phyloP scores from a whole-genome alignment of 345 rosid species.

The Clarkia xantiana region DNA sequence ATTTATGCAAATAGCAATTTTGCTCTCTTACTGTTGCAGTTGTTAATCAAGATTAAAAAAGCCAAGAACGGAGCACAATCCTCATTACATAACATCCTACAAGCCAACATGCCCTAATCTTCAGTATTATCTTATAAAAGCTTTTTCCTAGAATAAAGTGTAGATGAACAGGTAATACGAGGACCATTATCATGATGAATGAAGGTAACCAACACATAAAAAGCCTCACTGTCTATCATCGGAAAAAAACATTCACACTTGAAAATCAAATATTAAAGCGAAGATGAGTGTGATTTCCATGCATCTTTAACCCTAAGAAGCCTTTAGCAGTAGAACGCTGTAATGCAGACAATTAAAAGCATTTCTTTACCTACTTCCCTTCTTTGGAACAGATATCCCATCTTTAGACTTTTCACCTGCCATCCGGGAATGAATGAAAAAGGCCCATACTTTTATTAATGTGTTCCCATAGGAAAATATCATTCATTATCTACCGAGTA shows the following conservation, averaged over 20 bases:
- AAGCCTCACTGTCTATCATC: neutral
- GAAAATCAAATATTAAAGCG: slow-evolving; percentile 13
- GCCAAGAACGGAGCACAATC: no score
- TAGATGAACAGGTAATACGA: no score
- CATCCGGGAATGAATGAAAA: slow-evolving; percentile 95
- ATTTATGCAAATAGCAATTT: no score
- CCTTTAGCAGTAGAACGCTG: slow-evolving; percentile 24
- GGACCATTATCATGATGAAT: no score
- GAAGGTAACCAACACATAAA: neutral
- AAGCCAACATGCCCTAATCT: no score
- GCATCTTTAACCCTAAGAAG: slow-evolving; percentile 21
- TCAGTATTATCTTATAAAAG: no score
- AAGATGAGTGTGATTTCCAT: slow-evolving; percentile 11
- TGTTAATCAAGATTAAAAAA: no score
- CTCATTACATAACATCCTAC: no score
- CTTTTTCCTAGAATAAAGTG: no score
- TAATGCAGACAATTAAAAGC: slow-evolving; percentile 53
- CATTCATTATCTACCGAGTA: slow-evolving; percentile 38
- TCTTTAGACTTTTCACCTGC: slow-evolving; percentile 99
- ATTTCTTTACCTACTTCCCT: slow-evolving; percentile 99
- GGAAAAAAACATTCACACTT: no score
- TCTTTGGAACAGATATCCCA: slow-evolving; percentile 96
- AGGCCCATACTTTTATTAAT: slow-evolving; percentile 87
- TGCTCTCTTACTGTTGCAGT: no score
- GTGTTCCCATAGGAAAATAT: slow-evolving; percentile 34